Conservation (phyloP, 2,329 filamentous ascomycete genomes). For the Fusarium sp. region DNA sequence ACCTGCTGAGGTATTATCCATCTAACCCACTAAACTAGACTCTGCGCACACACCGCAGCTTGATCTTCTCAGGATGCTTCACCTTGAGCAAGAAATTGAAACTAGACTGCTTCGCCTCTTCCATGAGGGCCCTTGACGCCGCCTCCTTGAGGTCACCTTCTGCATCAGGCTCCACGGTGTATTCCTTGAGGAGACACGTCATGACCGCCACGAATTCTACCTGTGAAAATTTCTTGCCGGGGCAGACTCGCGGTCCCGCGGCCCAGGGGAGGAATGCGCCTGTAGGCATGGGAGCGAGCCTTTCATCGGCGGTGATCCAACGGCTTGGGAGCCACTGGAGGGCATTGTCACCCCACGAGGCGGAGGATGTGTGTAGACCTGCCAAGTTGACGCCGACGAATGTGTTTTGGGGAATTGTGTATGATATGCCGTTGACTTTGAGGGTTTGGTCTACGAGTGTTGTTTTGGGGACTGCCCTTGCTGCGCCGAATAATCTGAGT, state of each 20-base stretch:
- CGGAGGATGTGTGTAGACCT: constrained; percentile 34
- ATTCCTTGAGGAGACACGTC: constrained; percentile 35
- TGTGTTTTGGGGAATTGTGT: constrained; percentile 37
- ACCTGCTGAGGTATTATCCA: background rate
- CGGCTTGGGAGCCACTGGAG: constrained; percentile 42
- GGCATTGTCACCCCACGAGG: constrained; percentile 40
- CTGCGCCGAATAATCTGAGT: constrained; percentile 37
- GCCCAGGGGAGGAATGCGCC: constrained; percentile 41
- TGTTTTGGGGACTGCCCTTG: constrained; percentile 39
- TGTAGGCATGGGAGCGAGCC: constrained; percentile 16
- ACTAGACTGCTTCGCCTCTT: constrained; percentile 43
- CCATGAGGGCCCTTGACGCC: constrained; percentile 36
- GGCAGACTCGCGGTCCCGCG: constrained; percentile 36
- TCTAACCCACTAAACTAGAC: background rate
- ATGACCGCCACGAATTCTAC: constrained; percentile 46
- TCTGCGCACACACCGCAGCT: constrained; percentile 37
- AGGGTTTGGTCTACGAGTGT: constrained; percentile 32
- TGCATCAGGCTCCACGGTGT: constrained; percentile 38
- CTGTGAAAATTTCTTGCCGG: constrained; percentile 46
- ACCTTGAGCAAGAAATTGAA: constrained; percentile 46
- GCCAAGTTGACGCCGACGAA: constrained; percentile 40
- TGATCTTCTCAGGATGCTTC: constrained; percentile 44
- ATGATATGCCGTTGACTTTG: constrained; percentile 33
- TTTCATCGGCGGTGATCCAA: constrained; percentile 36
- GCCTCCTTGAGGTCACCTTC: constrained; percentile 24